Conservation (phyloP, 306 rosid genomes). For the Biancaea sappan region DNA sequence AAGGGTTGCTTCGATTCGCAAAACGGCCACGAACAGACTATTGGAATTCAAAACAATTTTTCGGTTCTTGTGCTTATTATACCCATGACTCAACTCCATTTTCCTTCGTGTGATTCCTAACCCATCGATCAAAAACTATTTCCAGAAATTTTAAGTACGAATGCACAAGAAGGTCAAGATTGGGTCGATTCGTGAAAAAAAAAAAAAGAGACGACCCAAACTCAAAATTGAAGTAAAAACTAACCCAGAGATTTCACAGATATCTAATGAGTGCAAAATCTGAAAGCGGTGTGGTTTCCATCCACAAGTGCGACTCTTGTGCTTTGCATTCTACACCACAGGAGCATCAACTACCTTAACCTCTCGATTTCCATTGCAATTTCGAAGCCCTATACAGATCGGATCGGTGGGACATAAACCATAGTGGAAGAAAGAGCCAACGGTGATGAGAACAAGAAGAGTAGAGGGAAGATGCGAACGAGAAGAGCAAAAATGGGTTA, state of each 20-base stretch:
- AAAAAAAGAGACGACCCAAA: conserved; percentile 40
- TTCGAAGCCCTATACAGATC: conserved; percentile 5
- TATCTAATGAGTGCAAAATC: conserved; percentile 68
- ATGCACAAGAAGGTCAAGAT: background rate
- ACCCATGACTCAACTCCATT: conserved; percentile 35
- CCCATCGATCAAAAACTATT: background rate
- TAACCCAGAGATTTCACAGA: background rate
- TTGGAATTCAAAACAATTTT: conserved; percentile 39
- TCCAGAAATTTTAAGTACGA: background rate
- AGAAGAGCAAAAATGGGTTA: too few species aligned
- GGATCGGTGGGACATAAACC: conserved; percentile 24
- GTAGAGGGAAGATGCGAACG: too few species aligned
- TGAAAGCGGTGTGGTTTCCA: conserved; percentile 78
- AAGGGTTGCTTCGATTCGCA: too few species aligned
- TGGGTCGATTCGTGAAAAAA: conserved; percentile 7
- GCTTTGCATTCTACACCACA: conserved; percentile 53
- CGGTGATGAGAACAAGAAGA: too few species aligned
- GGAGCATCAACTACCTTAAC: conserved; percentile 45
- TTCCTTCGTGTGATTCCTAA: background rate
- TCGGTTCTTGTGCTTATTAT: conserved; percentile 3
- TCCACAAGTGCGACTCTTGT: conserved; percentile 69
- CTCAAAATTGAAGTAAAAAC: conserved; percentile 12
- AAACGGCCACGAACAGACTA: conserved; percentile 42
- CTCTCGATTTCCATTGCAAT: conserved; percentile 59
- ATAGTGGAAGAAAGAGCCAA: background rate